Evolutionary conservation across 306 rosid genomes (phyloP).

Genomic region (Crotalaria pallida): DNA sequence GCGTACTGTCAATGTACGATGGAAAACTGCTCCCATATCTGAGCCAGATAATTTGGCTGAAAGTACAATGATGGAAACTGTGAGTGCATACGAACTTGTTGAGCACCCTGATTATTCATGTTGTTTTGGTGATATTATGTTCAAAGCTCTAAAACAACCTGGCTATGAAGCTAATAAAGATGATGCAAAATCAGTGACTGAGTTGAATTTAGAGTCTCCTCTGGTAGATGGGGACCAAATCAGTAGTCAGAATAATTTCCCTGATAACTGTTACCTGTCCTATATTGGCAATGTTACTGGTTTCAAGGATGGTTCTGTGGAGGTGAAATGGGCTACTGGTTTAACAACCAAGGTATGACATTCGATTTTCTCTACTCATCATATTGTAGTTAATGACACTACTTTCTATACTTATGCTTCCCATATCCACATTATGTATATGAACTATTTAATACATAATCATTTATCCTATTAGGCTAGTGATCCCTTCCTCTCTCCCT

Average conservation of each 20-base stretch:
- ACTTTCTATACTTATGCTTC: background rate
- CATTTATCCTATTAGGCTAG: background rate
- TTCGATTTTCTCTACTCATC: background rate
- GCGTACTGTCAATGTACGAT: conserved; percentile 67
- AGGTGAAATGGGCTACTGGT: conserved; percentile 93
- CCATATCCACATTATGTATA: background rate
- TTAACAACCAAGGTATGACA: conserved; percentile 59
- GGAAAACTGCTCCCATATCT: conserved; percentile 43
- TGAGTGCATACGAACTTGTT: conserved; percentile 83
- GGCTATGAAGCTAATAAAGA: conserved; percentile 39
- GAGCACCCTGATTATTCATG: conserved; percentile 86
- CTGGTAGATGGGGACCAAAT: conserved; percentile 23
- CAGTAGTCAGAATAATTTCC: conserved; percentile 28
- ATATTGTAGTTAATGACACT: conserved; percentile 13
- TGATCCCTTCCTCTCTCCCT: background rate
- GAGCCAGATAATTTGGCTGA: conserved; percentile 36
- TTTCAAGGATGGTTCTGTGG: conserved; percentile 64
- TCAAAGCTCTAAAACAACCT: conserved; percentile 54
- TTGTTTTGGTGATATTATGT: conserved; percentile 81
- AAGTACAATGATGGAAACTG: conserved; percentile 48
- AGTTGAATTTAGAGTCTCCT: conserved; percentile 33
- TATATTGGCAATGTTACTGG: conserved; percentile 66
- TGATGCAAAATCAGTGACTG: conserved; percentile 24
- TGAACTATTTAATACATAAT: background rate
- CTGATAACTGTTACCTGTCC: conserved; percentile 46